Conservation (phyloP, 768 basidiomycete species). For the Mycena galopus region DNA sequence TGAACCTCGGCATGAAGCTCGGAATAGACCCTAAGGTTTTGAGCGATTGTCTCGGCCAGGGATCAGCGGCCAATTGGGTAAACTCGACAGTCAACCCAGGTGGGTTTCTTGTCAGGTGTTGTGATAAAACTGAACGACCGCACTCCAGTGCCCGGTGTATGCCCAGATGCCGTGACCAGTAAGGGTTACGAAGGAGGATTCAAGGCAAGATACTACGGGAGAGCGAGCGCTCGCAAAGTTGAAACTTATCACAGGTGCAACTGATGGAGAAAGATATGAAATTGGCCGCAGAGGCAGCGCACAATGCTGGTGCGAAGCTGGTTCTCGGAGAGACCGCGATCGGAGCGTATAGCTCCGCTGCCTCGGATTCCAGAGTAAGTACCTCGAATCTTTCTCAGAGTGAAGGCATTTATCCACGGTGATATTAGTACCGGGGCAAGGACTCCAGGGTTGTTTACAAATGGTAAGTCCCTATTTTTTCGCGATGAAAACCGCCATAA, state of each 20-base stretch:
- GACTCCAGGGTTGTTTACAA: slow-evolving; percentile 58
- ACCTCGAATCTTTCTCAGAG: neutral
- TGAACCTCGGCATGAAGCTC: slow-evolving; percentile 60
- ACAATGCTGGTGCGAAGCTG: slow-evolving; percentile 52
- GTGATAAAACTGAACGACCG: neutral
- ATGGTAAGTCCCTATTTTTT: slow-evolving; percentile 45
- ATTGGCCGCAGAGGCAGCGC: slow-evolving; percentile 54
- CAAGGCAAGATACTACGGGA: slow-evolving; percentile 44
- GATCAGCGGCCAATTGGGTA: slow-evolving; percentile 57
- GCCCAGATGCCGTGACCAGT: slow-evolving; percentile 58
- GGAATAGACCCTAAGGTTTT: slow-evolving; percentile 56
- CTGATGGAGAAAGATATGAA: slow-evolving; percentile 61
- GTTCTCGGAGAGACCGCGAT: slow-evolving; percentile 55
- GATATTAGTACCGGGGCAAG: slow-evolving; percentile 47
- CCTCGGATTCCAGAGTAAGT: slow-evolving; percentile 50
- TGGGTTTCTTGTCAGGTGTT: neutral
- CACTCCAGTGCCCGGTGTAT: slow-evolving; percentile 53
- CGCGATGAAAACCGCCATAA: neutral
- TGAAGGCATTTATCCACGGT: neutral
- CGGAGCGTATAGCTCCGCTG: slow-evolving; percentile 53
- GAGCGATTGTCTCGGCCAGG: slow-evolving; percentile 54
- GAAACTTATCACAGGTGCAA: slow-evolving; percentile 47
- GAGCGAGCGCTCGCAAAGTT: neutral
- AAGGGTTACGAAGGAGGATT: slow-evolving; percentile 59
- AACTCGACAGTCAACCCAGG: slow-evolving; percentile 56